Conservation (phyloP, 1,139 yeast species). For the Entelexis paramagnoliae region DNA sequence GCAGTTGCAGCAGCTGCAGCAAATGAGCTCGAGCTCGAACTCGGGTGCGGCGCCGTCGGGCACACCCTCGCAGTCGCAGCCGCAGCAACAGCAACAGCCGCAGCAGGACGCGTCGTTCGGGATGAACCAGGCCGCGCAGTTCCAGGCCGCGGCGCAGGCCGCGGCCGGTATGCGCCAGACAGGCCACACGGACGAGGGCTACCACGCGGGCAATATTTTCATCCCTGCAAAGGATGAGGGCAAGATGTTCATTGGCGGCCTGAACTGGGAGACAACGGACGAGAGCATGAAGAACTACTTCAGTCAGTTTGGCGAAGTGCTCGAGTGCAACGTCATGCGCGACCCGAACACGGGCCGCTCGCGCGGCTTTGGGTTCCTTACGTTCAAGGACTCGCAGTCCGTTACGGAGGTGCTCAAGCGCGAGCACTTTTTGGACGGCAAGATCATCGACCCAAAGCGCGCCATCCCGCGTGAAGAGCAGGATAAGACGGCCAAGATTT, state of each 20-base stretch:
- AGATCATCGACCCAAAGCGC: slow-evolving; percentile 93
- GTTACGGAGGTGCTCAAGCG: slow-evolving; percentile 82
- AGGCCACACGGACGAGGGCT: slow-evolving; percentile 26
- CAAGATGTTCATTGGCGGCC: slow-evolving; percentile 96
- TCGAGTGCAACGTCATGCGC: slow-evolving; percentile 89
- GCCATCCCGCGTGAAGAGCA: slow-evolving; percentile 98
- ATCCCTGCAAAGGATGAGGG: slow-evolving; percentile 47
- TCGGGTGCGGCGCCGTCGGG: slow-evolving; percentile 11
- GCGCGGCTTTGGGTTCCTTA: slow-evolving; percentile 91
- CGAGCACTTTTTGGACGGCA: slow-evolving; percentile 89
- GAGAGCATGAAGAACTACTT: slow-evolving; percentile 66
- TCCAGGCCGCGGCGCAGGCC: neutral
- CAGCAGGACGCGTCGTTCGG: neutral
- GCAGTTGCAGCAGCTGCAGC: slow-evolving; percentile 27
- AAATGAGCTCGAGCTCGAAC: slow-evolving; percentile 7
- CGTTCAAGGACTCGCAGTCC: slow-evolving; percentile 70
- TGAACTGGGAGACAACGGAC: slow-evolving; percentile 97
- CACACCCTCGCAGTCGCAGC: too few species aligned
- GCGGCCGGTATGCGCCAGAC: slow-evolving; percentile 3
- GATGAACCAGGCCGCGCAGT: neutral
- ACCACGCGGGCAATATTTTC: slow-evolving; percentile 33
- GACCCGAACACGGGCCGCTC: slow-evolving; percentile 85
- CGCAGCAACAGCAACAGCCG: neutral
- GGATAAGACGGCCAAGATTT: slow-evolving; percentile 92
- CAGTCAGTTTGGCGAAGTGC: slow-evolving; percentile 79